Conservation (phyloP, 345 rosid species). For the Eutrema yunnanense region DNA sequence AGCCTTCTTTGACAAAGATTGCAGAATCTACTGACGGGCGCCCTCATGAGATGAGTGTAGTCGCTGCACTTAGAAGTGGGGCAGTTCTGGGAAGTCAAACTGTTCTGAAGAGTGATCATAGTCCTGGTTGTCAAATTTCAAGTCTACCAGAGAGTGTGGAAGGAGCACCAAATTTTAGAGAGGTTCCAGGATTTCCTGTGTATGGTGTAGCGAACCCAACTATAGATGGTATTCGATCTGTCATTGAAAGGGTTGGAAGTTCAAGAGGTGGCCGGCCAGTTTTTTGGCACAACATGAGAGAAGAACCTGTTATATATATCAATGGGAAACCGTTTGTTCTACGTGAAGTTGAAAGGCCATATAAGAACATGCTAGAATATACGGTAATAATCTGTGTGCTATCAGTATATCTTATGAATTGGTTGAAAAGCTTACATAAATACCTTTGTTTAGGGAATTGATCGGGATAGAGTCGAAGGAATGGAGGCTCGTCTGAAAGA, state of each 20-base stretch:
- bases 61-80: conserved; percentile 87
- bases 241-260: conserved; percentile 79
- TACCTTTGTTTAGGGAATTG: conserved; percentile 64
- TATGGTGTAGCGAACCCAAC: conserved; percentile 99
- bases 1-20: conserved; percentile 68
- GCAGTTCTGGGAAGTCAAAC: conserved; percentile 97
- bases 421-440: conserved; percentile 14
- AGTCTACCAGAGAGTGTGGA: conserved; percentile 87
- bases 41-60: conserved; percentile 84
- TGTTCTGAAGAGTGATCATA: conserved; percentile 94
- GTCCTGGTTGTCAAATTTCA: conserved; percentile 86
- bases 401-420: neutral
- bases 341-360: conserved; percentile 96
- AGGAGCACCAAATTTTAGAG: conserved; percentile 98
- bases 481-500: conserved; percentile 97
- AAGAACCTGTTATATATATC: conserved; percentile 96
- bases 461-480: conserved; percentile 83
- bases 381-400: conserved; percentile 46
- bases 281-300: conserved; percentile 99
- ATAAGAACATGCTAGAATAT: conserved; percentile 93
- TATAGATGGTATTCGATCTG: conserved; percentile 80
- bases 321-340: conserved; percentile 97
- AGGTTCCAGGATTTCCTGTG: conserved; percentile 95
- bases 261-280: conserved; percentile 68
- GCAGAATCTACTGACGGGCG: conserved; percentile 82